Percentiles rank a stretch among this genome's conserved stretches.
These are phyloP conservation scores for Podaxis sp. DNA, from an alignment of 768 basidiomycete genomes.

Conservation along the genomic window DNA sequence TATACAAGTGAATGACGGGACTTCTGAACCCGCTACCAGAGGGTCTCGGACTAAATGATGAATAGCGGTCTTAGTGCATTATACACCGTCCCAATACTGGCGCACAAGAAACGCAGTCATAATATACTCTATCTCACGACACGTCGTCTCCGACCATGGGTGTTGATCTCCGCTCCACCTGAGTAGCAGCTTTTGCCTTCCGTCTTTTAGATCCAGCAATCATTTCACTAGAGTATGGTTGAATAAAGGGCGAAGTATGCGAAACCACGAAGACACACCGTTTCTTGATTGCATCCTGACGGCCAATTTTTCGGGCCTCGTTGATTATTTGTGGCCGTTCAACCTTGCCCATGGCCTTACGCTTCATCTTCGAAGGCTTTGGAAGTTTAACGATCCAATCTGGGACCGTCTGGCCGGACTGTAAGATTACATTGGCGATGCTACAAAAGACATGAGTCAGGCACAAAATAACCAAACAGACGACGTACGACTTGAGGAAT, in stretches of 20 bases:
- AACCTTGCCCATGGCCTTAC: constrained; percentile 78
- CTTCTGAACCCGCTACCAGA: constrained; percentile 31
- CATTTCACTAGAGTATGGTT: constrained; percentile 57
- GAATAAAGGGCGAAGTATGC: background rate
- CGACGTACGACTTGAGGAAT: constrained; percentile 74
- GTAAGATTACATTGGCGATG: constrained; percentile 92
- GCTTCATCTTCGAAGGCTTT: constrained; percentile 87
- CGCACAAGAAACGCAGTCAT: background rate
- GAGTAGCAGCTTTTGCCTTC: constrained; percentile 24
- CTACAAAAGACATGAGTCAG: constrained; percentile 32
- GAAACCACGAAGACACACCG: constrained; percentile 34
- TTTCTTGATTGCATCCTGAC: constrained; percentile 68
- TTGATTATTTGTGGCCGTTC: constrained; percentile 77
- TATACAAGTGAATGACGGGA: constrained; percentile 18
- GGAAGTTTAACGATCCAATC: constrained; percentile 96
- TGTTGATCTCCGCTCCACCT: background rate
- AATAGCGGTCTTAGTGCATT: background rate
- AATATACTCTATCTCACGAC: background rate
- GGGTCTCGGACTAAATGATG: constrained; percentile 30
- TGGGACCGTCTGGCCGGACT: constrained; percentile 87
- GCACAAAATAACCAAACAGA: background rate
- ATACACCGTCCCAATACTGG: background rate
- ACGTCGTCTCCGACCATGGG: background rate
- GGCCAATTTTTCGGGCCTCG: constrained; percentile 62
- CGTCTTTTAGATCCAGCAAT: constrained; percentile 69